Percentiles rank a stretch among this genome's conserved stretches.
phyloP scores from a whole-genome alignment of 768 basidiomycete species.

The Trametes maxima region DNA sequence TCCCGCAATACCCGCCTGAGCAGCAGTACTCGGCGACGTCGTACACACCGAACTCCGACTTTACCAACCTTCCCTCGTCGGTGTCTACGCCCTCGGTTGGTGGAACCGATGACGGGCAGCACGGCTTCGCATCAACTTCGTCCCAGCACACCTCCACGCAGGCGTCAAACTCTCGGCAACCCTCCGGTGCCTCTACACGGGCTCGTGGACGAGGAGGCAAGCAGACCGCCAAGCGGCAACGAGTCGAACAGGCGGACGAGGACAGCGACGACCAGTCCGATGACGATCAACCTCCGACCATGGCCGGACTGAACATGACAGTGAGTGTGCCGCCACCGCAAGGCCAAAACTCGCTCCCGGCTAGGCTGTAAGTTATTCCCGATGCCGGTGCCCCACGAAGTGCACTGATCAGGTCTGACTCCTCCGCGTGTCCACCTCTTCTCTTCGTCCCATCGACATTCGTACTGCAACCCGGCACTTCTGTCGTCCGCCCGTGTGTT shows the following conservation, averaged over 20 bases:
- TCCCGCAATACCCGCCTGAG: slow-evolving; percentile 22
- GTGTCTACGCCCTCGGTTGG: slow-evolving; percentile 21
- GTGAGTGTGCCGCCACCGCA: slow-evolving; percentile 22
- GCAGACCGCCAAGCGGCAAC: slow-evolving; percentile 14
- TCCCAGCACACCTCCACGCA: slow-evolving; percentile 9
- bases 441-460: background rate
- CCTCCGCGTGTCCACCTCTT: background rate
- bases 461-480: slow-evolving; percentile 18
- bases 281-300: slow-evolving; percentile 16
- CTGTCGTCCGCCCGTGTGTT: slow-evolving; percentile 1
- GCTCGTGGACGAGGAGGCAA: background rate
- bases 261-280: slow-evolving; percentile 25
- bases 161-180: slow-evolving; percentile 5
- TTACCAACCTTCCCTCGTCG: slow-evolving; percentile 20
- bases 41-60: slow-evolving; percentile 23
- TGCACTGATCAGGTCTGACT: slow-evolving; percentile 7
- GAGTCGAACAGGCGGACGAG: slow-evolving; percentile 20
- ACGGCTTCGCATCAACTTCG: slow-evolving; percentile 11
- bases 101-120: slow-evolving; percentile 20
- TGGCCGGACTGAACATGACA: slow-evolving; percentile 16
- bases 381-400: background rate
- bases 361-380: slow-evolving; percentile 23
- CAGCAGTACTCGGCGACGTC: slow-evolving; percentile 20
- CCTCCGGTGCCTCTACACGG: slow-evolving; percentile 4
- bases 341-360: slow-evolving; percentile 22